Base-by-base conservation (phyloP, 805 yeast species). In the Pichia membranifaciens region DNA sequence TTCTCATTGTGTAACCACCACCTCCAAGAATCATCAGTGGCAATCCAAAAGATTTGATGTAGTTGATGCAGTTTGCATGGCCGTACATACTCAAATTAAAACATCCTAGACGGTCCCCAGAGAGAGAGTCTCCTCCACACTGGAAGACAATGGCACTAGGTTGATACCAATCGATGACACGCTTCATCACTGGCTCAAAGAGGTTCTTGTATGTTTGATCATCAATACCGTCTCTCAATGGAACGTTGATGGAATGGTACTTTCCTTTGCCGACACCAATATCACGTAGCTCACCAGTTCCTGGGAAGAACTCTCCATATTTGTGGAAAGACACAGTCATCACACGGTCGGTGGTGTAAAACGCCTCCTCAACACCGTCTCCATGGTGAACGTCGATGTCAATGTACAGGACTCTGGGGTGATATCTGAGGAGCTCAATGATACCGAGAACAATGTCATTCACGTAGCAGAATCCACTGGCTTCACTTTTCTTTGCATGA, bases 1-100 rank as follows among this genome's bases (percentile, higher is more conserved):
- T 93, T 64, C 97, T 78, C 77, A 95, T 95, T 2, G 99, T 93
- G 69, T 93, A 93, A 18, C 99, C 99, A 57, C 99, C 99, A 43
- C 99, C 99, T 36, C 99, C 99, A 18, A 93, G 74, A 28, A 93
- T 95, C 82, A 93, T 78, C 76, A 87, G 70, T 9, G 99, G 98
- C 16, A 93, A 75, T 41, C 87, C 86, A 61, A 91, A 87, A 8
- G 86, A 76, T 63, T 85, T 86, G 44, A 90, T 88, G 67, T 79
- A 91, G 56, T 84, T 81, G 44, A 91, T 87, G 72, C 99, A 93
- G 66, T 91, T 95, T 36, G 97, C 98, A 64, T 95, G 99, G 0
- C 96, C 98, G 47, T 73, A 74, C 79, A 91, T 90, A 48, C 93
- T 87, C 53, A 93, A 76, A 63, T 95, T 93, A 71, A 95, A 95